Percentiles rank a stretch among this genome's conserved stretches.
These are phyloP conservation scores for Pistacia vera DNA, from an alignment of 345 rosid species.

Conservation along the genomic window DNA sequence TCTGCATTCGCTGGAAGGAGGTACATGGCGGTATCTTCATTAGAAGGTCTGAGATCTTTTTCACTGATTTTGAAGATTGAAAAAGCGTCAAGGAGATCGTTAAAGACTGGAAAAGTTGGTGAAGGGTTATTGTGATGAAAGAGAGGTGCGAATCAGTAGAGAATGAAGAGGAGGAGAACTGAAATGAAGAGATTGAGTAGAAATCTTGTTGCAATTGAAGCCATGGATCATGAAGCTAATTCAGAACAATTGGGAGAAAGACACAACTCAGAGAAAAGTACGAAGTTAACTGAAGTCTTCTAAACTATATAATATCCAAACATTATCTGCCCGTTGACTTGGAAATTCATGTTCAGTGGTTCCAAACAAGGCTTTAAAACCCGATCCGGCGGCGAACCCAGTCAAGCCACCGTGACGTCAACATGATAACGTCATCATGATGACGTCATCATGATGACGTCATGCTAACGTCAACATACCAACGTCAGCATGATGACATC, in stretches of 20 bases:
- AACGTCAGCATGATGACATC: no score
- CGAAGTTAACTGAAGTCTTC: slow-evolving; percentile 3
- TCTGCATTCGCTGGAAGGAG: background rate
- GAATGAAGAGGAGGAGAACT: background rate
- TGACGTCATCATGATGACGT: no score
- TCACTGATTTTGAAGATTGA: no score
- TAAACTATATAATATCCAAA: background rate
- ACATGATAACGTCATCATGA: no score
- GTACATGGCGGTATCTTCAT: background rate
- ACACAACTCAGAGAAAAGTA: no score
- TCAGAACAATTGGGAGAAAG: background rate
- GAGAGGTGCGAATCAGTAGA: background rate
- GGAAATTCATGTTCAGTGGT: no score
- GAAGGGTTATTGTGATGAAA: background rate
- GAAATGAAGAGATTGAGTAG: slow-evolving; percentile 1
- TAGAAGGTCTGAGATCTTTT: no score
- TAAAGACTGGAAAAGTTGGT: background rate
- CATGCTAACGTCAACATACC: no score
- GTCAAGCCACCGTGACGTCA: no score
- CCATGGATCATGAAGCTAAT: background rate
- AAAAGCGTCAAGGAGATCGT: background rate
- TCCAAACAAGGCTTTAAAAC: no score
- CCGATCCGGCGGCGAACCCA: no score
- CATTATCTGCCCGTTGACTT: no score
- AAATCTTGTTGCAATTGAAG: background rate